Evolutionary conservation across 2,329 filamentous ascomycete genomes (phyloP).

Genomic region (Talaromyces sp.): DNA sequence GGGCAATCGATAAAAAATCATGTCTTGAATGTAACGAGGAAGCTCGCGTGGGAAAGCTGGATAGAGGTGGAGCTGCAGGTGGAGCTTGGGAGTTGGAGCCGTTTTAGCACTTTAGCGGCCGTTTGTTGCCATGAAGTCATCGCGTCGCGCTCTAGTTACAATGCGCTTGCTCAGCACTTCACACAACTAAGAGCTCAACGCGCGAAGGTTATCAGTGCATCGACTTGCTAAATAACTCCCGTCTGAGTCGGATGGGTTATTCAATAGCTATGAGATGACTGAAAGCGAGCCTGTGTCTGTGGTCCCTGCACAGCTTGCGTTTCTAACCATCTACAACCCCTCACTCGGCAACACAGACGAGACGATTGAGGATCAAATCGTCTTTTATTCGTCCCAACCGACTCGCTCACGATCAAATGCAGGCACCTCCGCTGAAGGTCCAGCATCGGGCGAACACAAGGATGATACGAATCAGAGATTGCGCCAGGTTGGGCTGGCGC

Average conservation of each 20-base stretch:
- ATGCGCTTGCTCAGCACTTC: conserved; percentile 2
- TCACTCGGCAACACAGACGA: conserved; percentile 69
- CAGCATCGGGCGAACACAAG: conserved; percentile 27
- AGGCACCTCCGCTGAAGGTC: conserved; percentile 10
- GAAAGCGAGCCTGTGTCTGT: conserved; percentile 38
- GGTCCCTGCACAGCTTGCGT: conserved; percentile 79
- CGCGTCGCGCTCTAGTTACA: not conserved
- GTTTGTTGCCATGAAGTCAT: conserved; percentile 26
- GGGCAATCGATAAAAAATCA: conserved; percentile 3
- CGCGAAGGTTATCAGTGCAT: not conserved
- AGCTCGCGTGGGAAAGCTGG: not conserved
- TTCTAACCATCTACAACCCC: conserved; percentile 93
- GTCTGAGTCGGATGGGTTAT: not conserved
- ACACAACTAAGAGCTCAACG: not conserved
- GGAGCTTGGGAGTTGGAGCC: conserved; percentile 7
- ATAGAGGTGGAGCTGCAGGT: not conserved
- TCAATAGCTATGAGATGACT: conserved; percentile 32
- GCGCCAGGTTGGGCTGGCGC: conserved; percentile 89
- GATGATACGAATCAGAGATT: conserved; percentile 80
- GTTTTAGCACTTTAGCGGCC: conserved; percentile 19
- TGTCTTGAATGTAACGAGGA: conserved; percentile 1
- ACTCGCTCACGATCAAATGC: conserved; percentile 21
- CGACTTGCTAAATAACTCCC: not conserved
- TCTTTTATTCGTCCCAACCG: conserved; percentile 74
- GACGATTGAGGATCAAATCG: conserved; percentile 74